Evolutionary conservation across 768 basidiomycete species (phyloP), one percentile per base, ranked within the genome.

Genomic region (Serendipita sp.): DNA sequence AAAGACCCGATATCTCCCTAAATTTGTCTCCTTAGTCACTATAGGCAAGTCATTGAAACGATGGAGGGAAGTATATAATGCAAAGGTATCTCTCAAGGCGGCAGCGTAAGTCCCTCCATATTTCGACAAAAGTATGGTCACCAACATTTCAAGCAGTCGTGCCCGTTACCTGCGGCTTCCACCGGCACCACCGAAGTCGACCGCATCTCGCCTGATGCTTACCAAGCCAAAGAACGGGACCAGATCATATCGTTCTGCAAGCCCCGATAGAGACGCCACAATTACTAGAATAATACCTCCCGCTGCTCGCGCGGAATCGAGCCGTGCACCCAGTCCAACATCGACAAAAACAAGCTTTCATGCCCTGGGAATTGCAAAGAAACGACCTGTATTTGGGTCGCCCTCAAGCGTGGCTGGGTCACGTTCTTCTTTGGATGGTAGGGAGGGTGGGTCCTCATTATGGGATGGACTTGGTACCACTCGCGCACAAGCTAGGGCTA

Each of bases 81-180:
- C 83, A 16, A 89, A 86, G 71, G 78, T 85, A 46, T 84, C 86
- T 45, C 78, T 86, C 46, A 89, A 88, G 72, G 88, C 90, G 63
- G 84, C 90, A 56, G 88, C 87, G 90, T 92, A 72, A 78, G 89
- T 83, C 63, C 64, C 67, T 65, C 68, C 34, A 16, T 15, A 3
- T 45, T 53, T 10, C 24, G 34, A 24, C n/a, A 53, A 68, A 24
- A 38, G 51, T 63, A 54, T 35, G 67, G 16, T 35, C 68, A 64
- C n/a, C 54, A 45, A 41, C 53, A 53, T 38, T 37, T 65, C 56
- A 53, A 24, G 24, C 64, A 92, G 89, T 66, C 89, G 89, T 30
- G 89, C 90, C 45, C 81, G 89, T 69, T 87, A 89, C 74, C 80
- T 92, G 67, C 85, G 86, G 66, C 77, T 92, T 44, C 87, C 89